Conservation (phyloP, 2,329 filamentous ascomycete genomes). For the Ophiostoma fasciatum region DNA sequence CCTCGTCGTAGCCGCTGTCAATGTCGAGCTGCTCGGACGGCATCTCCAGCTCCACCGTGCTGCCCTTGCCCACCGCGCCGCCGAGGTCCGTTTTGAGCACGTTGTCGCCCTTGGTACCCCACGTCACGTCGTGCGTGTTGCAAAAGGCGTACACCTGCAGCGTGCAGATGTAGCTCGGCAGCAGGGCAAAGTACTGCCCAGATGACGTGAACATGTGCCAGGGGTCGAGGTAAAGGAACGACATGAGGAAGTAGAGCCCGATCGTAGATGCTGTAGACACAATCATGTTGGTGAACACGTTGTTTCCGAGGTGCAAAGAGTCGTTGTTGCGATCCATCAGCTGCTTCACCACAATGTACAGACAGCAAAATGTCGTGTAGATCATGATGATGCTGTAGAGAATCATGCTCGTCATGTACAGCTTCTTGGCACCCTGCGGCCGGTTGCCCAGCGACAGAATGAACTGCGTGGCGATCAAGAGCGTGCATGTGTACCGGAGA, state of each 20-base stretch:
- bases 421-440: constrained; percentile 81
- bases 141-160: constrained; percentile 97
- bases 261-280: constrained; percentile 79
- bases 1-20: constrained; percentile 93
- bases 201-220: constrained; percentile 98
- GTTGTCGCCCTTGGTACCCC: constrained; percentile 86
- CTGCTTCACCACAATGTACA: constrained; percentile 83
- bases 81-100: constrained; percentile 86
- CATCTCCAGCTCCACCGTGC: constrained; percentile 88
- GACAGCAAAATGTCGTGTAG: constrained; percentile 78
- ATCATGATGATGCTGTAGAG: constrained; percentile 90
- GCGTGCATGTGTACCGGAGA: constrained; percentile 68
- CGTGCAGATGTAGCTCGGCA: constrained; percentile 91
- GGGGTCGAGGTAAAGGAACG: constrained; percentile 88
- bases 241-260: constrained; percentile 92
- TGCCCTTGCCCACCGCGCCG: constrained; percentile 59
- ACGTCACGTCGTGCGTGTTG: constrained; percentile 94
- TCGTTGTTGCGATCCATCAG: constrained; percentile 35
- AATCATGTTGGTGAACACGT: constrained; percentile 89
- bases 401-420: constrained; percentile 79
- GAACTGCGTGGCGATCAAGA: constrained; percentile 89
- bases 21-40: constrained; percentile 96
- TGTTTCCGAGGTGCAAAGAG: constrained; percentile 48
- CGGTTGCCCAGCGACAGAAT: constrained; percentile 93
- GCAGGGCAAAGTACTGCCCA: constrained; percentile 79